Percentiles rank a stretch among this genome's conserved stretches.
phyloP scores from a whole-genome alignment of 1,284 basidiomycete species.

The Fereydounia khargensis region DNA sequence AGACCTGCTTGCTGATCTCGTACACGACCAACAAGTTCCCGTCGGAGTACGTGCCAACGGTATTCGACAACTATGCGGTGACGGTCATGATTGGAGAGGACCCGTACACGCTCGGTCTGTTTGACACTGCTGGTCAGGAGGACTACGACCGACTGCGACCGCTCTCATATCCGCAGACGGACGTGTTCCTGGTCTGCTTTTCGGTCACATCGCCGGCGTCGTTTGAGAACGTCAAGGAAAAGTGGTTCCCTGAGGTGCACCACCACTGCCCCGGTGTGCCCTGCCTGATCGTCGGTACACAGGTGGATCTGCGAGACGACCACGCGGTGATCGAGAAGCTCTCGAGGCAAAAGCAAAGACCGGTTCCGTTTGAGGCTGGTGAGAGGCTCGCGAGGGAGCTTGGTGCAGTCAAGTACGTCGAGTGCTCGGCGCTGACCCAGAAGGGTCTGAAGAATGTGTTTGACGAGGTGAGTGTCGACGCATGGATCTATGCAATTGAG shows the following conservation, averaged over 20 bases:
- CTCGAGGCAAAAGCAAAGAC: conserved; percentile 89
- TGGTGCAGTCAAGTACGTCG: conserved; percentile 97
- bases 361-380: conserved; percentile 82
- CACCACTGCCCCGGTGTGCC: conserved; percentile 99
- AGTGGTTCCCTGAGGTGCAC: conserved; percentile 99
- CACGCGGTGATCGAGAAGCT: conserved; percentile 90
- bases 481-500: not conserved
- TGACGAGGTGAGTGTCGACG: conserved; percentile 67
- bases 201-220: conserved; percentile 97
- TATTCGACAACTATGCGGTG: conserved; percentile 96
- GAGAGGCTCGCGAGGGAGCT: conserved; percentile 91
- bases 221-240: conserved; percentile 99
- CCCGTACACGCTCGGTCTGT: conserved; percentile 95
- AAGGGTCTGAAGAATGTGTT: conserved; percentile 99
- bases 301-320: conserved; percentile 95
- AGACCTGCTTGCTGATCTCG: conserved; percentile 98
- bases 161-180: conserved; percentile 98
- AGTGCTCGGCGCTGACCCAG: conserved; percentile 98
- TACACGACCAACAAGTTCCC: conserved; percentile 87
- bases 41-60: conserved; percentile 87
- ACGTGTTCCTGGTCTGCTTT: conserved; percentile 99
- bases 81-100: conserved; percentile 99
- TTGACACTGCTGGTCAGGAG: conserved; percentile 99
- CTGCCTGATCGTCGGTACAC: conserved; percentile 97
- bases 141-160: conserved; percentile 99